Evolutionary conservation across 805 yeast species (phyloP).

Genomic region (Candida patagonica): DNA sequence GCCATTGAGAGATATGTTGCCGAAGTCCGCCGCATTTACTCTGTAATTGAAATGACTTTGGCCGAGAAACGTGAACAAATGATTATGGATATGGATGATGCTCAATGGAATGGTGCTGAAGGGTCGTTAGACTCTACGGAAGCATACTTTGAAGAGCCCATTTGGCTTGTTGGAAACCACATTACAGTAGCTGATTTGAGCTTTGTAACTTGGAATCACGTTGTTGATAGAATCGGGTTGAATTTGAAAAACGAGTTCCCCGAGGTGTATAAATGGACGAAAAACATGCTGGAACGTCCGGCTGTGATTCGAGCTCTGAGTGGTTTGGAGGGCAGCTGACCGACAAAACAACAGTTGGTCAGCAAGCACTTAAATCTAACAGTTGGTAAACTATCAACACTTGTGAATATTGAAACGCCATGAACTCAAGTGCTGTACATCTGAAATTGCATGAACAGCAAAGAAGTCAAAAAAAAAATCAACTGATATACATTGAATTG

Average conservation of each 20-base stretch:
- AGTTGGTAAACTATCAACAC: too few species aligned
- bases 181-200: slow-evolving; percentile 80
- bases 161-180: slow-evolving; percentile 87
- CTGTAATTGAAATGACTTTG: slow-evolving; percentile 89
- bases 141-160: slow-evolving; percentile 83
- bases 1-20: slow-evolving; percentile 88
- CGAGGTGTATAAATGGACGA: slow-evolving; percentile 94
- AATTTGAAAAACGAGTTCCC: slow-evolving; percentile 73
- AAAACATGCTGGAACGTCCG: slow-evolving; percentile 90
- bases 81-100: slow-evolving; percentile 79
- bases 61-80: slow-evolving; percentile 88
- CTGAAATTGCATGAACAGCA: too few species aligned
- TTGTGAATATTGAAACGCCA: too few species aligned
- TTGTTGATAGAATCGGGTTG: slow-evolving; percentile 85
- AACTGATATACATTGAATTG: too few species aligned
- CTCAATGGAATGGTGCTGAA: slow-evolving; percentile 58
- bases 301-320: slow-evolving; percentile 81
- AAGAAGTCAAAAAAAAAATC: too few species aligned
- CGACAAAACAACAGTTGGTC: background rate
- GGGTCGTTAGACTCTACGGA: slow-evolving; percentile 74
- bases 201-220: slow-evolving; percentile 96
- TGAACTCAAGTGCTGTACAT: too few species aligned
- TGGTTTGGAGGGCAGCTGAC: slow-evolving; percentile 31
- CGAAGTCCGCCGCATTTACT: slow-evolving; percentile 87
- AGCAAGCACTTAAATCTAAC: too few species aligned